Conservation (phyloP, 2,329 filamentous ascomycete genomes). For the Hymenoscyphus salicellus region DNA sequence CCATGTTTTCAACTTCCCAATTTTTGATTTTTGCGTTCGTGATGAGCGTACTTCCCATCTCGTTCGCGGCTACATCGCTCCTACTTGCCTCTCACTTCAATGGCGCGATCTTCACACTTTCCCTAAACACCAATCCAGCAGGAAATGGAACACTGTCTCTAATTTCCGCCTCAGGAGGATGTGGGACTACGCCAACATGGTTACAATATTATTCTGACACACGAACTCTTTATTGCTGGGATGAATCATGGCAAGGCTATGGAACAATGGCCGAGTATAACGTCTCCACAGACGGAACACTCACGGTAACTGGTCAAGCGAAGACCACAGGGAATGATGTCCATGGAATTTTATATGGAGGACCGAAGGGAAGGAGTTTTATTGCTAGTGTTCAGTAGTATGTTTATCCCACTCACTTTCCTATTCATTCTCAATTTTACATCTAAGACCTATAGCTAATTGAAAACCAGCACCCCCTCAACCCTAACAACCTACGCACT, state of each 20-base stretch:
- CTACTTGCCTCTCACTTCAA: slow-evolving; percentile 37
- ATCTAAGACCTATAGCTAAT: slow-evolving; percentile 1
- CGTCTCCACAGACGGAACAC: slow-evolving; percentile 35
- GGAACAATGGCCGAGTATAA: slow-evolving; percentile 37
- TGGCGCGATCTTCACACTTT: slow-evolving; percentile 42
- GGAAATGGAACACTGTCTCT: slow-evolving; percentile 15
- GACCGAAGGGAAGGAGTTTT: slow-evolving; percentile 18
- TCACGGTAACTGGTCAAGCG: slow-evolving; percentile 37
- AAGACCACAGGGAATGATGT: slow-evolving; percentile 19
- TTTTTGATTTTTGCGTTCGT: slow-evolving; percentile 8
- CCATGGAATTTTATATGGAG: slow-evolving; percentile 18
- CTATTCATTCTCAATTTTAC: not conserved
- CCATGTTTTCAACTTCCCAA: slow-evolving; percentile 9
- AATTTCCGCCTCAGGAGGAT: slow-evolving; percentile 31
- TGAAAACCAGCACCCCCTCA: slow-evolving; percentile 14
- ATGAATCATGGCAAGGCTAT: slow-evolving; percentile 36
- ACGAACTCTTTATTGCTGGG: slow-evolving; percentile 45
- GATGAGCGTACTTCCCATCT: slow-evolving; percentile 8
- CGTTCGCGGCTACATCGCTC: slow-evolving; percentile 12
- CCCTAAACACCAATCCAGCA: slow-evolving; percentile 23
- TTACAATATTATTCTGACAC: slow-evolving; percentile 41
- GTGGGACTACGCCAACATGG: slow-evolving; percentile 43
- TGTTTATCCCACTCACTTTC: too few relatives aligned
- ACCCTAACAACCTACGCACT: slow-evolving; percentile 22
- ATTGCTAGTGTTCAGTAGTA: slow-evolving; percentile 24